These are phyloP conservation scores for Tolypocladium nubicola DNA, from an alignment of 2,329 filamentous ascomycete genomes.

Conservation along the genomic window DNA sequence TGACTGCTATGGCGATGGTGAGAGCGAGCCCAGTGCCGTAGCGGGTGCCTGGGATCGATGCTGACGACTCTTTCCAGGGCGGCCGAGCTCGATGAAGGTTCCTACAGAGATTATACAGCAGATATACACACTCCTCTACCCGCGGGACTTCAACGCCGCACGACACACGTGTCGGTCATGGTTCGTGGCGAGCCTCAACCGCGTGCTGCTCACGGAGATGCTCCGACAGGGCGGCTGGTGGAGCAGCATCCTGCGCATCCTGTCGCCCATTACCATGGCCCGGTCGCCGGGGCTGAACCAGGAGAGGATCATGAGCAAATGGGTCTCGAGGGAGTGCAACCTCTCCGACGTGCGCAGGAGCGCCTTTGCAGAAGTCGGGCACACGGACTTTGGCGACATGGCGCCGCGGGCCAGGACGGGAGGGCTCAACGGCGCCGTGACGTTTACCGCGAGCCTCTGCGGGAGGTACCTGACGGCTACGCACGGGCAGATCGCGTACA, in stretches of 20 bases:
- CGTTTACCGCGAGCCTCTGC: constrained; percentile 46
- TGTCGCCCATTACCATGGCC: constrained; percentile 10
- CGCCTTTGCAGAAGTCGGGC: constrained; percentile 21
- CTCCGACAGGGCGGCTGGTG: constrained; percentile 45
- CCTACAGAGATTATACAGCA: constrained; percentile 26
- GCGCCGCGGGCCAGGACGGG: constrained; percentile 8
- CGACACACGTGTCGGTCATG: constrained; percentile 48
- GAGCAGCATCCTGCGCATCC: constrained; percentile 20
- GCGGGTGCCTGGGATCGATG: neutral
- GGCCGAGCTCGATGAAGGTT: constrained; percentile 15
- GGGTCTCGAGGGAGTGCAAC: constrained; percentile 28
- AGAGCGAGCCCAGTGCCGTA: neutral
- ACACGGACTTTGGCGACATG: constrained; percentile 25
- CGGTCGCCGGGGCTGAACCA: constrained; percentile 9
- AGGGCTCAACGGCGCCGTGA: constrained; percentile 15
- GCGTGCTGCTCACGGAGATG: constrained; percentile 38
- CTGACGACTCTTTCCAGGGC: constrained; percentile 2
- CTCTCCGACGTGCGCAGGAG: constrained; percentile 8
- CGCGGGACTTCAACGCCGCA: constrained; percentile 44
- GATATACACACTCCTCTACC: constrained; percentile 21
- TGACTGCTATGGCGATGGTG: neutral
- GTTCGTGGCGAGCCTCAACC: constrained; percentile 47
- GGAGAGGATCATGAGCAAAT: constrained; percentile 27
- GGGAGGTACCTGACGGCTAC: constrained; percentile 46
- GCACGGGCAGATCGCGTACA: constrained; percentile 40